phyloP scores from a whole-genome alignment of 805 yeast genomes.

The Lachancea dasiensis region DNA sequence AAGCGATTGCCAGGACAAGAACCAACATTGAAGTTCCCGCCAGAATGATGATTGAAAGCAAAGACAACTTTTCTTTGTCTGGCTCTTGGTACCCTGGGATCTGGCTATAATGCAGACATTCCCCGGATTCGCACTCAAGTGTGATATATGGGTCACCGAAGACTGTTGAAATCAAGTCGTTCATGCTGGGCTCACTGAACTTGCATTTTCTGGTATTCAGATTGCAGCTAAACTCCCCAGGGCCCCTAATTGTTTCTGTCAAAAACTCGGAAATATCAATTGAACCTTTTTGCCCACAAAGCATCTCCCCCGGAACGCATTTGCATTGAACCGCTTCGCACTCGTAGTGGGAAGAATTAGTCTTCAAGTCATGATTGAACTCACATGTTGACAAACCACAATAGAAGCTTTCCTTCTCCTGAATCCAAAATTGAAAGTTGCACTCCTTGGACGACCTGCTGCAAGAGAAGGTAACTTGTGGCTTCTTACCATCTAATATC shows the following conservation, averaged over 20 bases:
- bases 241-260: conserved; percentile 84
- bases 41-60: conserved; percentile 41
- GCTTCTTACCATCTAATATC: conserved; percentile 71
- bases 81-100: conserved; percentile 87
- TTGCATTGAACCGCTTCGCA: conserved; percentile 79
- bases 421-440: conserved; percentile 96
- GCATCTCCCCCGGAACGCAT: conserved; percentile 86
- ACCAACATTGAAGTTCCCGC: conserved; percentile 36
- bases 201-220: conserved; percentile 53
- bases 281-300: conserved; percentile 91
- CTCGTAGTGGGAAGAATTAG: conserved; percentile 66
- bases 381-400: conserved; percentile 77
- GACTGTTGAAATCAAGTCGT: conserved; percentile 79
- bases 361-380: conserved; percentile 53
- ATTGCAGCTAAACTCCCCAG: conserved; percentile 87
- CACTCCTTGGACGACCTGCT: conserved; percentile 59
- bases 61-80: conserved; percentile 39
- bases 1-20: conserved; percentile 24
- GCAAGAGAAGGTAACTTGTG: conserved; percentile 92
- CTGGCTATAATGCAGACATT: conserved; percentile 87
- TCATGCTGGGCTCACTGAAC: conserved; percentile 94
- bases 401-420: conserved; percentile 79
- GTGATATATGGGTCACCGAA: conserved; percentile 94
- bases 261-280: conserved; percentile 92
- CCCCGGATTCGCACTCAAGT: conserved; percentile 75